A percentile compares a stretch with the other conserved stretches of the same genome.
These are phyloP conservation scores for Ophiostoma quercus DNA, from an alignment of 2,329 filamentous ascomycete species.

Conservation along the genomic window DNA sequence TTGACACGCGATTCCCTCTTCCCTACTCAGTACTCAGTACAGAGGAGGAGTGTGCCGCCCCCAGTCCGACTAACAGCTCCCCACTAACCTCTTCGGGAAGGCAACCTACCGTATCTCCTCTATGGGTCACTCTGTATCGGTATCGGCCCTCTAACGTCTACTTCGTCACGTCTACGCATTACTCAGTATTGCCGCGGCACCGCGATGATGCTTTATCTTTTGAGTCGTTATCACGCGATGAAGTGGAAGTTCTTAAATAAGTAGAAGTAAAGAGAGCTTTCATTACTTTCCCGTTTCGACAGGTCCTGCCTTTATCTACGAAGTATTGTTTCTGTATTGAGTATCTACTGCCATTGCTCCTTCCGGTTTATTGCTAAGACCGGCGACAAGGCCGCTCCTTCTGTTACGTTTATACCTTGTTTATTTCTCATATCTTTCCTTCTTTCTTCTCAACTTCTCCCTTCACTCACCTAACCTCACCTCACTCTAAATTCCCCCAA, in stretches of 20 bases:
- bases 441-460: neutral
- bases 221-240: too few species aligned
- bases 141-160: too few species aligned
- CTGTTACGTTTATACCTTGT: neutral
- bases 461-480: neutral
- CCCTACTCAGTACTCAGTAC: too few species aligned
- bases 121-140: too few species aligned
- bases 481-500: too few species aligned
- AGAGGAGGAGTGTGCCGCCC: too few species aligned
- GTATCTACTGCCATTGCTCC: neutral
- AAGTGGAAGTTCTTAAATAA: too few species aligned
- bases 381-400: neutral
- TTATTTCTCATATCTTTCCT: neutral
- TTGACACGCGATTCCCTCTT: neutral
- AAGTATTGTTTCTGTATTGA: too few species aligned
- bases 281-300: neutral
- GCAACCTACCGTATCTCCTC: constrained; percentile 21
- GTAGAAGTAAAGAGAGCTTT: neutral
- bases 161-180: too few species aligned
- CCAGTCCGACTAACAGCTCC: neutral
- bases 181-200: too few species aligned
- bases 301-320: neutral
- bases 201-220: too few species aligned
- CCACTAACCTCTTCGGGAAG: constrained; percentile 12
- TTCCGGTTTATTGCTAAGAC: neutral